Base-by-base conservation (phyloP, 805 yeast genomes). In the Ascoidea asiatica region DNA sequence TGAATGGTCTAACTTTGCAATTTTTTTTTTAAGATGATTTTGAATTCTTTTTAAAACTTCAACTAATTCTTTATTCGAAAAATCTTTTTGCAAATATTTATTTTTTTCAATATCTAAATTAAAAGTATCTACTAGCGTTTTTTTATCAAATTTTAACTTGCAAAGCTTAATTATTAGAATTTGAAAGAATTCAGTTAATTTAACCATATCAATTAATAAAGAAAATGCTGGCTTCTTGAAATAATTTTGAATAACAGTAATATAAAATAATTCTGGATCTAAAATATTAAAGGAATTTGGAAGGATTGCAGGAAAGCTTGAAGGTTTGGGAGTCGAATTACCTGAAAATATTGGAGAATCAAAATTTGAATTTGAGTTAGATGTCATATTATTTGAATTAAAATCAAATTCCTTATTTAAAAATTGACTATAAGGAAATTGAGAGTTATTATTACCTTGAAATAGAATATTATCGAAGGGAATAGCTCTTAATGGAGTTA, bases 401-500 rank as follows among this genome's bases (percentile, higher is more conserved):
- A 17, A 22, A 23, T 19, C 17, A 23, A 29, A 11, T 37, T 17
- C 29, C 23, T 5, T 41, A 39, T 21, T 42, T 45, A 7, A 35
- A 15, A 38, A 38, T 15, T 19, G 15, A n/a, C 5, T 18, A 38
- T 6, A 19, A 19, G 18, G 22, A 38, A 5, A 13, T 18, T 6
- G 48, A 11, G 59, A 38, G 5, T 53, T 54, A 17, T 43, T 41
- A 21, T 44, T 46, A 42, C 53, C 52, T 29, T 29, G 35, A 13
- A 60, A 48, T 7, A 59, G 49, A 15, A 48, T 52, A 21, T 49
- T 49, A 19, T 51, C 46, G 0, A 53, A 45, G 2, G 75, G 74
- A 11, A 70, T 51, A 4, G 67, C 64, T 37, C 73, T 50, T 19
- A 70, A 48, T 5, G 74, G 70, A 4, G 65, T 58, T 4, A 64